Evolutionary conservation across 306 rosid species (phyloP), one percentile per base, ranked within the genome.

Genomic region (Vicia faba): DNA sequence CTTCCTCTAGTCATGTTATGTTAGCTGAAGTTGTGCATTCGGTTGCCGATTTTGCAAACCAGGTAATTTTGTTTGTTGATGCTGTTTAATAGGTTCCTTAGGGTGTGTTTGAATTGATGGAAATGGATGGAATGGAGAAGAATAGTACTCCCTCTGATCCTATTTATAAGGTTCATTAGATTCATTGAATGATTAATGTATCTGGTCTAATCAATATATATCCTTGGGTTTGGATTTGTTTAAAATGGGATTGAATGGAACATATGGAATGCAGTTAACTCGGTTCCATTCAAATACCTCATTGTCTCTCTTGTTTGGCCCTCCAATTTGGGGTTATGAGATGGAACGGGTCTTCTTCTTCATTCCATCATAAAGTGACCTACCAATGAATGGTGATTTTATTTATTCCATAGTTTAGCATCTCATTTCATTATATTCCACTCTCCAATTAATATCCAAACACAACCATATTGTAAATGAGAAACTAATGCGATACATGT

Each of bases 1-100:
- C 79, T 13, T 82, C 97, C 53, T 84, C 97, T 26, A 95, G 99
- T 61, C 99, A 95, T 87, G 97, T 95, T 51, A 82, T 95, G 86
- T 56, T 95, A 54, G 97, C 99, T 25, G 99, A 95, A 85, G 92
- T 87, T 53, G 85, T 91, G 70, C 99, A 91, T 58, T 95, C 97
- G 0, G 79, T 85, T 72, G 96, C 99, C 6, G 97, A 95, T 84
- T 88, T 95, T 66, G 99, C 97, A 38, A 91, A 95, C 82, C 97
- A 95, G 96, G 99, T 91, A 57, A 31, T 5, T 57, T 44, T 11
- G 36, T 61, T 41, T 7, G 38, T 64, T 41, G 18, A 25, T 51
- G 35, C 44, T n/a, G 28, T 55, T 4, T 38, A 1, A 4, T 44
- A 9, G 19, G 5, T 39, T 79, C 20, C 43, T 68, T 70, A 59